A percentile compares a stretch with the other conserved stretches of the same genome.
phyloP scores from a whole-genome alignment of 495 filamentous ascomycete genomes.

The Daldinia loculata region DNA sequence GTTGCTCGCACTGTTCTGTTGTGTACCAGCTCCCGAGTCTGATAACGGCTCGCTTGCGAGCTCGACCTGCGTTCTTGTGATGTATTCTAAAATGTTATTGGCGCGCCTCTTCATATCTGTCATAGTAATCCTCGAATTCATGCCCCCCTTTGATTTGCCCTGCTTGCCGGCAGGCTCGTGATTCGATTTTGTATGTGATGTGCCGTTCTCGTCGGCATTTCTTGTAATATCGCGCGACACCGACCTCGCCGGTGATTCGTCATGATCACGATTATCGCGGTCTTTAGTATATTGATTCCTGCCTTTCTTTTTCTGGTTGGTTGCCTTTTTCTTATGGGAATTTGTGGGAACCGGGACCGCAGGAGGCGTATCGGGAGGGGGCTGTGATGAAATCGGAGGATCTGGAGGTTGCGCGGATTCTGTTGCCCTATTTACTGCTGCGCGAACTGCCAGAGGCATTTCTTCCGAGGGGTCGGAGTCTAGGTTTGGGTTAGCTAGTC shows the following conservation, averaged over 20 bases:
- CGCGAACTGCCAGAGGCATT: conserved; percentile 57
- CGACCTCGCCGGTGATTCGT: conserved; percentile 71
- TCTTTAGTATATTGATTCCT: conserved; percentile 90
- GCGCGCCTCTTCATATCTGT: conserved; percentile 91
- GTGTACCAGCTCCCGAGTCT: conserved; percentile 24
- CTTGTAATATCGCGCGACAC: conserved; percentile 68
- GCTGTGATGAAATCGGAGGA: conserved; percentile 54
- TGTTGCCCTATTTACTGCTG: conserved; percentile 44
- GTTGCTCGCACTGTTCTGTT: conserved; percentile 24
- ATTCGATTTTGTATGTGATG: conserved; percentile 35
- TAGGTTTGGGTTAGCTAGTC: conserved; percentile 49
- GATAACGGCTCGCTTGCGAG: conserved; percentile 65
- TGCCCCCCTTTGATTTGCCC: conserved; percentile 51
- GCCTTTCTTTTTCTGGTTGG: conserved; percentile 72
- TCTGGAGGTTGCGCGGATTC: conserved; percentile 47
- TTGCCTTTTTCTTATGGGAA: conserved; percentile 72
- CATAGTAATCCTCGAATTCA: conserved; percentile 78
- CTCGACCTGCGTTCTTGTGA: conserved; percentile 89
- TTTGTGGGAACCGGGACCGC: conserved; percentile 52
- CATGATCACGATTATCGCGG: conserved; percentile 66
- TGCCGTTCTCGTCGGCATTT: conserved; percentile 52
- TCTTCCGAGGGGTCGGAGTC: conserved; percentile 71
- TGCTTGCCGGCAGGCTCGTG: conserved; percentile 46
- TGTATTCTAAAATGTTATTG: conserved; percentile 85
- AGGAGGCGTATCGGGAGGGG: conserved; percentile 64